phyloP scores from a whole-genome alignment of 176 grass and related monocot genomes.

The Cenchrus purpureus region DNA sequence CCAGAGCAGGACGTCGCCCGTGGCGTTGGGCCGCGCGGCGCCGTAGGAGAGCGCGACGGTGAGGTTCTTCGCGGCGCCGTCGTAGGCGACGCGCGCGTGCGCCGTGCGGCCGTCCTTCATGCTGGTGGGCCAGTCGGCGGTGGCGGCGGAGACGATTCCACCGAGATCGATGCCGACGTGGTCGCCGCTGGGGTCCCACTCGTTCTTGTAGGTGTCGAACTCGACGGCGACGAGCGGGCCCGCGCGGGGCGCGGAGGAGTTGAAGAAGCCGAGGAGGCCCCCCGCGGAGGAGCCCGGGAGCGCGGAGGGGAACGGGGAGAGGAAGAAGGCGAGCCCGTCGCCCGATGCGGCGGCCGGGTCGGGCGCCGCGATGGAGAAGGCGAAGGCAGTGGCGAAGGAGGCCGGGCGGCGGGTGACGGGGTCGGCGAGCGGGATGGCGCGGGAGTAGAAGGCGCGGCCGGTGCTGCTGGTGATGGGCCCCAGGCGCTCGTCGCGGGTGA shows the following conservation, averaged over 20 bases:
- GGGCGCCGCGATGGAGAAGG: constrained; percentile 59
- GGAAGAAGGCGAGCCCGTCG: constrained; percentile 85
- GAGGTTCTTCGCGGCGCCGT: constrained; percentile 53
- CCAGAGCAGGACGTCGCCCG: constrained; percentile 47
- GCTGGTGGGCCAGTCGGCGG: constrained; percentile 50
- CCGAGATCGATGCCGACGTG: constrained; percentile 76
- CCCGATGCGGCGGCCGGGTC: constrained; percentile 46
- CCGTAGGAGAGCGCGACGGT: constrained; percentile 77
- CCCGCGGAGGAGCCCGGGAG: constrained; percentile 57
- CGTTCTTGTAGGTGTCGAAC: constrained; percentile 75
- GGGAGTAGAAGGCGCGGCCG: constrained; percentile 57
- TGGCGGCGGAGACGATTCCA: constrained; percentile 52
- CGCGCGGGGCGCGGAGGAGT: constrained; percentile 32
- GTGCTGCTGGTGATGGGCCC: constrained; percentile 64
- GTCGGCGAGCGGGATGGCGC: constrained; percentile 56
- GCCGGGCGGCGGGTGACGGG: constrained; percentile 51
- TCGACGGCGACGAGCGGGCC: constrained; percentile 66
- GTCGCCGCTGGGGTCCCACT: constrained; percentile 63
- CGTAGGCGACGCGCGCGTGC: constrained; percentile 74
- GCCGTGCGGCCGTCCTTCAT: constrained; percentile 68
- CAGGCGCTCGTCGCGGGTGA: constrained; percentile 69
- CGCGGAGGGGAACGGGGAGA: constrained; percentile 65
- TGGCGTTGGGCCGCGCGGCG: constrained; percentile 23
- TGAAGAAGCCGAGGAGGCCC: constrained; percentile 71
- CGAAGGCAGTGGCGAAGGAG: constrained; percentile 69